A percentile compares a stretch with the other conserved stretches of the same genome.
phyloP scores from a whole-genome alignment of 208 protist species.

The Wallacemonas sp. region DNA sequence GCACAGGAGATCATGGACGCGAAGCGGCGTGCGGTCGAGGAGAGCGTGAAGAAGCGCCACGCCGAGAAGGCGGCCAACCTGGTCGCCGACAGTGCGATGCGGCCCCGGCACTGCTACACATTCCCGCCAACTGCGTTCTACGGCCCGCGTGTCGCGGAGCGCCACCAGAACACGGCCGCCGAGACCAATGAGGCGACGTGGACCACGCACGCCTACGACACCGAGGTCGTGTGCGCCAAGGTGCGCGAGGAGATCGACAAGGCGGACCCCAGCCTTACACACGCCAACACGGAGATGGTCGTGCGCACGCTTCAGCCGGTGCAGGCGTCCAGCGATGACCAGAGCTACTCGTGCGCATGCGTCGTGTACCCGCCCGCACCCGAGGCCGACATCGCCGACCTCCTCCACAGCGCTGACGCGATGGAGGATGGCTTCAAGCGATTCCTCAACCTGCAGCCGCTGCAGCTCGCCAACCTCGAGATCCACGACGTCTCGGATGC shows the following conservation, averaged over 20 bases:
- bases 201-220: constrained; percentile 38
- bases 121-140: constrained; percentile 31
- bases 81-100: constrained; percentile 16
- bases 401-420: constrained; percentile 28
- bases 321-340: constrained; percentile 23
- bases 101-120: constrained; percentile 22
- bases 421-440: constrained; percentile 48
- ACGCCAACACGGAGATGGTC: constrained; percentile 29
- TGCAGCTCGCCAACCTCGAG: constrained; percentile 61
- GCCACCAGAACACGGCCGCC: constrained; percentile 22
- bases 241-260: constrained; percentile 13
- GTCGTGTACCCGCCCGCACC: constrained; percentile 26
- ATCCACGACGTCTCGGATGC: constrained; percentile 39
- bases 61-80: constrained; percentile 26
- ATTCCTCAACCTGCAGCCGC: constrained; percentile 72
- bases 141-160: constrained; percentile 13
- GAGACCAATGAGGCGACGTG: constrained; percentile 20
- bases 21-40: constrained; percentile 40
- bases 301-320: constrained; percentile 52
- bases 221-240: constrained; percentile 17
- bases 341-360: constrained; percentile 35
- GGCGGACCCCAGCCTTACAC: constrained; percentile 1
- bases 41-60: constrained; percentile 36
- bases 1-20: constrained; percentile 60
- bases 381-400: constrained; percentile 24